phyloP scores from a whole-genome alignment of 139 green algal species.

The Chlamydomonas applanata region DNA sequence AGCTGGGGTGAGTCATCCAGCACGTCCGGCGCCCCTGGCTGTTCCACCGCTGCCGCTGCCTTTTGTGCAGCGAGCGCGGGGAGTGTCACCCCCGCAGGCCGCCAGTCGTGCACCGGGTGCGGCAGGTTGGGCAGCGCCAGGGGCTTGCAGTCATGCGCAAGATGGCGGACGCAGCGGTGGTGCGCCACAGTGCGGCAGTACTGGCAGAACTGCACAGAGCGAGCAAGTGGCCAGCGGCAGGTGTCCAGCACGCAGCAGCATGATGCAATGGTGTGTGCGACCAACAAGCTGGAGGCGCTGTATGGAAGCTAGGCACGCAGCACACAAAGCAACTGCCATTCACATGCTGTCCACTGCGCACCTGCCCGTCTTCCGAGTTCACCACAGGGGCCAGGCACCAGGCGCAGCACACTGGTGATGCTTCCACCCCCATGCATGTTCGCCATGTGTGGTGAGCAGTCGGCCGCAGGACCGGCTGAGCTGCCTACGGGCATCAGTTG shows the following conservation, averaged over 20 bases:
- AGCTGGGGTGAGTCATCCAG: constrained; percentile 7
- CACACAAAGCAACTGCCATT: not conserved
- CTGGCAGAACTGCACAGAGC: constrained; percentile 49
- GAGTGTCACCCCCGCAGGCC: constrained; percentile 19
- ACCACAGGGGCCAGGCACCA: constrained; percentile 5
- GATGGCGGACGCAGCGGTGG: constrained; percentile 42
- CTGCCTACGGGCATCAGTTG: too few species aligned
- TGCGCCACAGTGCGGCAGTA: constrained; percentile 65
- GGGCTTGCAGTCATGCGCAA: constrained; percentile 45
- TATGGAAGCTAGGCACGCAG: too few species aligned
- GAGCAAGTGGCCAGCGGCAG: too few species aligned
- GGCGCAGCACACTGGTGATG: not conserved
- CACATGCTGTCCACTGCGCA: not conserved
- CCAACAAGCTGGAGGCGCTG: too few species aligned
- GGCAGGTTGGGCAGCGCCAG: constrained; percentile 17
- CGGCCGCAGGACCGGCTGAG: too few species aligned
- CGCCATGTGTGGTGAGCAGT: too few species aligned
- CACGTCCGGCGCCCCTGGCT: not conserved
- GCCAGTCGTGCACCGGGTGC: constrained; percentile 33
- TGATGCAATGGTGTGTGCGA: not conserved
- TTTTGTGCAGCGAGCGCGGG: not conserved
- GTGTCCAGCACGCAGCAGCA: not conserved
- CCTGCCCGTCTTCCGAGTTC: not conserved
- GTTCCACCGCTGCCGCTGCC: not conserved
- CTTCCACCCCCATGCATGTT: too few species aligned